Percentiles rank a stretch among this genome's conserved stretches.
Evolutionary conservation across 441 rosid genomes (phyloP).

Genomic region (Adansonia gregorii): DNA sequence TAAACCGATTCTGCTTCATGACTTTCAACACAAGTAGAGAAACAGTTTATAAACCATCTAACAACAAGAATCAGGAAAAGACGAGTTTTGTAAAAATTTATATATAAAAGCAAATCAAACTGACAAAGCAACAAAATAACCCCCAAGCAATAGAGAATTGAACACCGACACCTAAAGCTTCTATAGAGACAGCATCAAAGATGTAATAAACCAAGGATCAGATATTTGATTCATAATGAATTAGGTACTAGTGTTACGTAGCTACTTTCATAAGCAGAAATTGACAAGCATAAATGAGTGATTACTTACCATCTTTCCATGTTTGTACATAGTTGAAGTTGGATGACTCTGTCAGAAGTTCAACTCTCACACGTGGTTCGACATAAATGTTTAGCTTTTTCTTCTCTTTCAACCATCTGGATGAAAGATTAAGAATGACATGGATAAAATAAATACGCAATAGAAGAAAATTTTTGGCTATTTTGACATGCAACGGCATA

Average conservation of each 20-base stretch:
- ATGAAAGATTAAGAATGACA: constrained; percentile 18
- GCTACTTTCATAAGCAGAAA: background rate
- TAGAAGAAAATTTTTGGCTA: background rate
- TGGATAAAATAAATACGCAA: background rate
- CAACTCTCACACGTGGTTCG: constrained; percentile 82
- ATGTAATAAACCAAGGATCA: background rate
- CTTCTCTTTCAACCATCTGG: constrained; percentile 89
- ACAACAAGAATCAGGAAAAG: background rate
- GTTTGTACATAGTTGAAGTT: constrained; percentile 75
- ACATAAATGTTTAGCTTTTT: constrained; percentile 74
- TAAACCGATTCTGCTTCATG: background rate
- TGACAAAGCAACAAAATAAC: background rate
- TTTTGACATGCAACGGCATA: background rate
- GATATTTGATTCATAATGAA: background rate
- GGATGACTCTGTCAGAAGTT: constrained; percentile 79
- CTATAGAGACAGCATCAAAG: background rate
- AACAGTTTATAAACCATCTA: background rate
- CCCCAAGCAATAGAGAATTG: background rate
- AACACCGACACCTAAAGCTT: background rate
- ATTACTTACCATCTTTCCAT: constrained; percentile 85
- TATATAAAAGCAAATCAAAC: background rate
- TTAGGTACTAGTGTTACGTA: background rate
- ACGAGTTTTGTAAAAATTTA: background rate
- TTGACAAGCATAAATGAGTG: constrained; percentile 7
- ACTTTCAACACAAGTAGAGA: background rate